Conservation (phyloP, 1,284 basidiomycete species). For the Microbotryum intermedium region DNA sequence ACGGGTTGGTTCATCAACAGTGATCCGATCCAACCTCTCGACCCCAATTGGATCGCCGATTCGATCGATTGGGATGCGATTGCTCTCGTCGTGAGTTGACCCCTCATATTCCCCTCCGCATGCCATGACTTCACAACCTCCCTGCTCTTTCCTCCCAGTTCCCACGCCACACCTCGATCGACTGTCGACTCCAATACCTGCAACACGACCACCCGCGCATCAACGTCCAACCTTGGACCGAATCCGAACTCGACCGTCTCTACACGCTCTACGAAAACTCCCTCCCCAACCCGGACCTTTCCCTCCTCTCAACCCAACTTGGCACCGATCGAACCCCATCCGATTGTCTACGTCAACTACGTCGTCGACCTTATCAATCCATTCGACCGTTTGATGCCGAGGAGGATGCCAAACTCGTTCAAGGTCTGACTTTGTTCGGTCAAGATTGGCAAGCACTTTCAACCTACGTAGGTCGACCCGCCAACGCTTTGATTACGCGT, state of each 20-base stretch:
- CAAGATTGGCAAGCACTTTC: slow-evolving; percentile 32
- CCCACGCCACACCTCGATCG: slow-evolving; percentile 17
- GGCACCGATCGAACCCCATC: slow-evolving; percentile 11
- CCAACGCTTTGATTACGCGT: slow-evolving; percentile 28
- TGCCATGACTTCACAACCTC: not conserved
- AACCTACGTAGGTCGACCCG: slow-evolving; percentile 7
- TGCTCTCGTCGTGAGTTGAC: slow-evolving; percentile 8
- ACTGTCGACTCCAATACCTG: slow-evolving; percentile 29
- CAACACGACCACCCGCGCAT: slow-evolving; percentile 27
- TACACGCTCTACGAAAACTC: no score
- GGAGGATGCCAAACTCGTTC: slow-evolving; percentile 27
- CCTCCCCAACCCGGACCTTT: no score
- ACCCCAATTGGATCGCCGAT: not conserved
- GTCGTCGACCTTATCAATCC: not conserved
- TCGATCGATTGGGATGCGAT: slow-evolving; percentile 22
- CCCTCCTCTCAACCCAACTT: not conserved
- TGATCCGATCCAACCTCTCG: slow-evolving; percentile 1
- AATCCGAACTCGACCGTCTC: no score
- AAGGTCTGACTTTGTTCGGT: slow-evolving; percentile 19
- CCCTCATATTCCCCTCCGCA: not conserved
- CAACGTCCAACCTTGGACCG: not conserved
- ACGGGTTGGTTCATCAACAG: not conserved
- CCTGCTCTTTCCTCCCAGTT: slow-evolving; percentile 2
- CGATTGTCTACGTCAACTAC: slow-evolving; percentile 23
- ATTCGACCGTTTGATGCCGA: not conserved